These are phyloP conservation scores for Populus ilicifolia DNA, from an alignment of 345 rosid genomes.

Conservation along the genomic window DNA sequence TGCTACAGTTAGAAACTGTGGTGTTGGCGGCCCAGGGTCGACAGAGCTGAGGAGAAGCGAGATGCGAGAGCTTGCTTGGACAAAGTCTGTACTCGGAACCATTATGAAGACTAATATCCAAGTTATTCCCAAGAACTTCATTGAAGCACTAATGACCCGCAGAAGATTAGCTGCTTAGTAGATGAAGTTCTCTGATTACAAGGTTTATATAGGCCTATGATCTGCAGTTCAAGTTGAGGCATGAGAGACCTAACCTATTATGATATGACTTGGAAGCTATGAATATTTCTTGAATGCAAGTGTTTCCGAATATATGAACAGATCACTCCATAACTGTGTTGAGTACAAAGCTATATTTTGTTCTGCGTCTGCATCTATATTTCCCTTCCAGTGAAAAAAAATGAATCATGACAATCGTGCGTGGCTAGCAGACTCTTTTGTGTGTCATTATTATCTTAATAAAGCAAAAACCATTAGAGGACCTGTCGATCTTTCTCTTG, in stretches of 20 bases:
- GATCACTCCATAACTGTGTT: slow-evolving; percentile 26
- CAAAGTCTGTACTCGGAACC: not conserved
- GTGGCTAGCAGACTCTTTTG: not conserved
- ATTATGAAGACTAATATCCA: slow-evolving; percentile 26
- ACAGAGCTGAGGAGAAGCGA: slow-evolving; percentile 9
- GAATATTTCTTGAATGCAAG: not conserved
- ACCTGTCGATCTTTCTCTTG: not conserved
- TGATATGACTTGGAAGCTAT: slow-evolving; percentile 6
- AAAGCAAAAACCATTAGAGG: not conserved
- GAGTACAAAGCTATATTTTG: no score
- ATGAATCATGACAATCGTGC: slow-evolving; percentile 23
- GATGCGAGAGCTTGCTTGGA: slow-evolving; percentile 28
- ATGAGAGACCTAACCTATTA: slow-evolving; percentile 29
- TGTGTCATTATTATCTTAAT: not conserved
- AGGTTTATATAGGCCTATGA: slow-evolving; percentile 14
- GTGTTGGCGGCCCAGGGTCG: slow-evolving; percentile 16
- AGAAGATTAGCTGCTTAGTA: slow-evolving; percentile 12
- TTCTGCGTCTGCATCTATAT: not conserved
- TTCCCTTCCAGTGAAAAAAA: not conserved
- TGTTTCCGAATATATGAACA: not conserved
- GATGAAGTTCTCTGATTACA: slow-evolving; percentile 9
- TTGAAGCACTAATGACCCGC: not conserved
- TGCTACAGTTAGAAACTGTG: slow-evolving; percentile 38
- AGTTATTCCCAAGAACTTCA: slow-evolving; percentile 20
- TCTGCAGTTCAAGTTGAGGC: slow-evolving; percentile 2